Percentiles rank a stretch among this genome's conserved stretches.
phyloP scores from a whole-genome alignment of 2,329 filamentous ascomycete species.

The Alternaria solani region DNA sequence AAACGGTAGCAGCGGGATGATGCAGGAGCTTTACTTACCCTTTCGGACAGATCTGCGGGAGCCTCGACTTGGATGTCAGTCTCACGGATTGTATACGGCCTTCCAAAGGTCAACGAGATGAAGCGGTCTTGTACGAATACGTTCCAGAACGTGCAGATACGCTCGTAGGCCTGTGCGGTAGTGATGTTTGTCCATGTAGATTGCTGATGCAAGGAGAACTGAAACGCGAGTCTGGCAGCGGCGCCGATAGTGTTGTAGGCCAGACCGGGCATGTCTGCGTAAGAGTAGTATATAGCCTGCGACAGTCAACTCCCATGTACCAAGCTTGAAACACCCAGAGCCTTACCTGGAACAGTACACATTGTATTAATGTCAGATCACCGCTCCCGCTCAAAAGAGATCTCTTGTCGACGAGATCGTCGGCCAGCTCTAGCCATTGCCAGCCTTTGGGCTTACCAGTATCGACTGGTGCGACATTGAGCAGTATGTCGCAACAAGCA shows the following conservation, averaged over 20 bases:
- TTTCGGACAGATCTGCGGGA: conserved; percentile 27
- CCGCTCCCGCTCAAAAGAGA: conserved; percentile 29
- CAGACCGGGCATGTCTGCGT: conserved; percentile 36
- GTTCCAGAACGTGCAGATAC: conserved; percentile 42
- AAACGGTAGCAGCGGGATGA: too few relatives aligned
- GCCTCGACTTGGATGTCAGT: conserved; percentile 38
- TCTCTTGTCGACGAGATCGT: conserved; percentile 38
- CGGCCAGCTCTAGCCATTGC: conserved; percentile 42
- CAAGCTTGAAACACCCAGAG: not conserved
- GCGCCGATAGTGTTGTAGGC: conserved; percentile 43
- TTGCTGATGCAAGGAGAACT: conserved; percentile 41
- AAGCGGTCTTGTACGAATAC: conserved; percentile 37
- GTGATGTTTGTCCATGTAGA: conserved; percentile 26
- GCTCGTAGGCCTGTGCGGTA: conserved; percentile 30
- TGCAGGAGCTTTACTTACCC: conserved; percentile 20
- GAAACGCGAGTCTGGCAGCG: conserved; percentile 39
- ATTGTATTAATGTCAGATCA: conserved; percentile 39
- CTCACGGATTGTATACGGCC: conserved; percentile 42
- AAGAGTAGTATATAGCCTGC: conserved; percentile 39
- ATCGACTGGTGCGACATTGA: conserved; percentile 9
- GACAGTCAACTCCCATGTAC: conserved; percentile 5
- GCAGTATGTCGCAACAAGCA: conserved; percentile 30
- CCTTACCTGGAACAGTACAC: conserved; percentile 38
- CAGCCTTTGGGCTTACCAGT: conserved; percentile 33
- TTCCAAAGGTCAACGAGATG: conserved; percentile 42